Conservation (phyloP, 2,329 filamentous ascomycete species). For the Amauroascus verrucosus region DNA sequence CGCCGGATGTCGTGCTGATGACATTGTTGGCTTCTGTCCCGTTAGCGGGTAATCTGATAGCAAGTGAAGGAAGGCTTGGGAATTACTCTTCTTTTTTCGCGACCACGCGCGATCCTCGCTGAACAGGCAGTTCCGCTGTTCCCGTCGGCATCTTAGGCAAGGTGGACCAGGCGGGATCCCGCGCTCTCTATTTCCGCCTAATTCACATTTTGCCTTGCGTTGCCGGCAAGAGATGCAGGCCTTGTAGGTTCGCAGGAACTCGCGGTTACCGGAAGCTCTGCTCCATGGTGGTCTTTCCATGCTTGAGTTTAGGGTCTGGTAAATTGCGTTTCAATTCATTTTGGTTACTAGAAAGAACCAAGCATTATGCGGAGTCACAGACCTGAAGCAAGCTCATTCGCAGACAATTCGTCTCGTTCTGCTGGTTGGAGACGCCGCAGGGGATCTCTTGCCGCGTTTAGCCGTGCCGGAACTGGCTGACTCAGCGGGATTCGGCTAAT, state of each 20-base stretch:
- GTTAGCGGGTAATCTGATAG: background rate
- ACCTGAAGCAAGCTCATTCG: background rate
- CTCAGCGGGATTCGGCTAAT: slow-evolving; percentile 3
- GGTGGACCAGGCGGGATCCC: slow-evolving; percentile 27
- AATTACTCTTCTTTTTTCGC: slow-evolving; percentile 27
- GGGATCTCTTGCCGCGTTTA: slow-evolving; percentile 2
- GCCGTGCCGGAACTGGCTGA: background rate
- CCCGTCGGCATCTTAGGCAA: slow-evolving; percentile 42
- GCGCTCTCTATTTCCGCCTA: slow-evolving; percentile 34
- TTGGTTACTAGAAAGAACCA: background rate
- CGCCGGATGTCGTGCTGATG: slow-evolving; percentile 6
- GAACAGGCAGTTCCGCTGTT: slow-evolving; percentile 43
- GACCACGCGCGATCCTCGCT: slow-evolving; percentile 35
- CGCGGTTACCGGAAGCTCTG: slow-evolving; percentile 19
- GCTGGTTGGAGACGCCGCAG: background rate
- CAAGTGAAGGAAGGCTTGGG: background rate
- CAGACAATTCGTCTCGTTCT: background rate
- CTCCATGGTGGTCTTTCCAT: slow-evolving; percentile 15
- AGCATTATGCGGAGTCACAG: background rate
- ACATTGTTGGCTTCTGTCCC: background rate
- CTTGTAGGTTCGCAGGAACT: slow-evolving; percentile 46
- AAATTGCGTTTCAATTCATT: slow-evolving; percentile 1
- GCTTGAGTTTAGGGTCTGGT: background rate
- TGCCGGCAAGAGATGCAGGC: slow-evolving; percentile 45
- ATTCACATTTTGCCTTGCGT: slow-evolving; percentile 44